A percentile compares a stretch with the other conserved stretches of the same genome.
phyloP scores from a whole-genome alignment of 371 early-diverging fungal species.

The Rhizomucor pusillus region DNA sequence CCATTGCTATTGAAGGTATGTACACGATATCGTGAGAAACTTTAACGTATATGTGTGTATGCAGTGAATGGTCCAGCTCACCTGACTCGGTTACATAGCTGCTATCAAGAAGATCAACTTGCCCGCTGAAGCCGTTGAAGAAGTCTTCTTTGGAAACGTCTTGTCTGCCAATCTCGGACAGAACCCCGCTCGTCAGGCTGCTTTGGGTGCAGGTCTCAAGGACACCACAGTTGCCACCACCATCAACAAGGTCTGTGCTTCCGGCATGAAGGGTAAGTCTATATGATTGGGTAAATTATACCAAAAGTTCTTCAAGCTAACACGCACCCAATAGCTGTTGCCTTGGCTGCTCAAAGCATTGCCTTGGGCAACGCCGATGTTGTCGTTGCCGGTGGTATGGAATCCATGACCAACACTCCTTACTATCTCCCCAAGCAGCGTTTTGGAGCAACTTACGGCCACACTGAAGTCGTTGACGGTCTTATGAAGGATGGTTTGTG shows the following conservation, averaged over 20 bases:
- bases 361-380: conserved; percentile 80
- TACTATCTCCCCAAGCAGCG: conserved; percentile 86
- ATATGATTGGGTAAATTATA: not conserved
- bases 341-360: conserved; percentile 84
- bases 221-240: conserved; percentile 81
- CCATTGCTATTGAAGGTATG: conserved; percentile 86
- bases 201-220: conserved; percentile 83
- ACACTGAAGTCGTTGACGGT: conserved; percentile 82
- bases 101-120: conserved; percentile 74
- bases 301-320: not conserved
- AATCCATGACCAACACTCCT: conserved; percentile 97
- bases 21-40: not conserved
- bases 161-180: conserved; percentile 88
- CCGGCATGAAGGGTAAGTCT: conserved; percentile 85
- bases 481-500: conserved; percentile 91
- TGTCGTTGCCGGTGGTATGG: conserved; percentile 93
- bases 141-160: conserved; percentile 88
- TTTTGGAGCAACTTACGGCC: conserved; percentile 83
- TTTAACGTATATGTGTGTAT: not conserved
- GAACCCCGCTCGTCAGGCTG: conserved; percentile 96
- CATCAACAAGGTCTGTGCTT: conserved; percentile 98
- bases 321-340: conserved; percentile 69
- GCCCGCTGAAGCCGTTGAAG: conserved; percentile 71
- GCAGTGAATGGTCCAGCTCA: too few species aligned
- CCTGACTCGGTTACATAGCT: conserved; percentile 31